Evolutionary conservation across 1,284 basidiomycete genomes (phyloP).

Genomic region (Ceratobasidium sp.): DNA sequence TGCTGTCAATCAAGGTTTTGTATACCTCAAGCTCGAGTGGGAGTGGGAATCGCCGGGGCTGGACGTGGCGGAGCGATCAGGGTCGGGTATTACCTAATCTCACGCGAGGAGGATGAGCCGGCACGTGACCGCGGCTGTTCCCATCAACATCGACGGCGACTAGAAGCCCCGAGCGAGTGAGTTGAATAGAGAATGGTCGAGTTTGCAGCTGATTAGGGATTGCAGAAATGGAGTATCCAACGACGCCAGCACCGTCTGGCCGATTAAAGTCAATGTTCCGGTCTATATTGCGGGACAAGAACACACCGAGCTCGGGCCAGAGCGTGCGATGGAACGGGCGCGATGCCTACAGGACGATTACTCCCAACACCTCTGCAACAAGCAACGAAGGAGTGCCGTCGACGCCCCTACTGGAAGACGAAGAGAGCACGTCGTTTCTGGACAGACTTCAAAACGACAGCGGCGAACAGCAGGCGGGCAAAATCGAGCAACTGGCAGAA

Average conservation of each 20-base stretch:
- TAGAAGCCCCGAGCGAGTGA: background rate
- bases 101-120: no score
- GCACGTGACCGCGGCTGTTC: background rate
- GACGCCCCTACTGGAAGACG: constrained; percentile 27
- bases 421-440: constrained; percentile 30
- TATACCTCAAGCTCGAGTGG: no score
- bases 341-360: constrained; percentile 66
- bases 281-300: constrained; percentile 70
- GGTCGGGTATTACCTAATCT: no score
- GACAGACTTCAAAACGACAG: constrained; percentile 28
- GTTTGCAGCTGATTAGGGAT: background rate
- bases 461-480: background rate
- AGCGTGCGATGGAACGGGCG: constrained; percentile 76
- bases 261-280: constrained; percentile 50
- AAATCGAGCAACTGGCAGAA: constrained; percentile 28
- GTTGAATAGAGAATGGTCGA: background rate
- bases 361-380: constrained; percentile 61
- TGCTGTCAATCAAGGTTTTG: no score
- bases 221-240: constrained; percentile 13
- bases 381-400: constrained; percentile 14
- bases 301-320: constrained; percentile 74
- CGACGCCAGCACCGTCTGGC: constrained; percentile 21
- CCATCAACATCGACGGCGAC: background rate
- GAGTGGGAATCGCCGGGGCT: no score
- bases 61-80: no score